A percentile compares a stretch with the other conserved stretches of the same genome.
Evolutionary conservation across 2,329 filamentous ascomycete species (phyloP).

Genomic region (Sphaerulina vaccinii): DNA sequence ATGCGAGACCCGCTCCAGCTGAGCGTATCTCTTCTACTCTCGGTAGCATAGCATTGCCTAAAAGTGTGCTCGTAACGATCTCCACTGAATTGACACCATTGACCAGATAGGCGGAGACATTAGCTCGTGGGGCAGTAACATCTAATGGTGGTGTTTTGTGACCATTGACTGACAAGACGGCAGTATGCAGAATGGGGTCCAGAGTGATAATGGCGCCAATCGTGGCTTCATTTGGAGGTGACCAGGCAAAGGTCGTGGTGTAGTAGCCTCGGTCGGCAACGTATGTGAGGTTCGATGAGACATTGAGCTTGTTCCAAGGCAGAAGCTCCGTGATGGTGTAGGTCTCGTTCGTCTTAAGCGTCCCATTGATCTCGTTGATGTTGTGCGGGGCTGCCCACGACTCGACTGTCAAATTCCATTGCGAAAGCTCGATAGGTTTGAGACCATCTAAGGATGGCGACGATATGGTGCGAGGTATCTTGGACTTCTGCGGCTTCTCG

Average conservation of each 20-base stretch:
- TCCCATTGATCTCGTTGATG: constrained; percentile 10
- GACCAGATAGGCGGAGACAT: constrained; percentile 7
- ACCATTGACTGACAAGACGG: constrained; percentile 14
- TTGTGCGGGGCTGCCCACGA: constrained; percentile 11
- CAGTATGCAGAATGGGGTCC: constrained; percentile 13
- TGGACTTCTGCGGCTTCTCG: background rate
- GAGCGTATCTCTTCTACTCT: constrained; percentile 2
- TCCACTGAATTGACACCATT: constrained; percentile 9
- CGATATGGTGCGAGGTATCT: background rate
- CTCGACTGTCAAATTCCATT: constrained; percentile 15
- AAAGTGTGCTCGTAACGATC: constrained; percentile 11
- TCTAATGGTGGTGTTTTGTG: constrained; percentile 7
- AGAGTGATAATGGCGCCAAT: too few relatives aligned
- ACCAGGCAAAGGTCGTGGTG: constrained; percentile 7
- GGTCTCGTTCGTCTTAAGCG: constrained; percentile 11
- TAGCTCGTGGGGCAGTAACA: constrained; percentile 8
- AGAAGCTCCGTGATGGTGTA: constrained; percentile 2
- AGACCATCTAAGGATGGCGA: background rate
- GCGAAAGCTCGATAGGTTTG: background rate
- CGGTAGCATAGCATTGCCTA: constrained; percentile 15
- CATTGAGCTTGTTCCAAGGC: constrained; percentile 10
- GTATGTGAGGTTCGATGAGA: constrained; percentile 5
- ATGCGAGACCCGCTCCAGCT: background rate
- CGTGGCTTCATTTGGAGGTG: too few relatives aligned
- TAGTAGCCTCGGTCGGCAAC: constrained; percentile 16